Conservation (phyloP, 75 land plant species). For the Picea glauca region DNA sequence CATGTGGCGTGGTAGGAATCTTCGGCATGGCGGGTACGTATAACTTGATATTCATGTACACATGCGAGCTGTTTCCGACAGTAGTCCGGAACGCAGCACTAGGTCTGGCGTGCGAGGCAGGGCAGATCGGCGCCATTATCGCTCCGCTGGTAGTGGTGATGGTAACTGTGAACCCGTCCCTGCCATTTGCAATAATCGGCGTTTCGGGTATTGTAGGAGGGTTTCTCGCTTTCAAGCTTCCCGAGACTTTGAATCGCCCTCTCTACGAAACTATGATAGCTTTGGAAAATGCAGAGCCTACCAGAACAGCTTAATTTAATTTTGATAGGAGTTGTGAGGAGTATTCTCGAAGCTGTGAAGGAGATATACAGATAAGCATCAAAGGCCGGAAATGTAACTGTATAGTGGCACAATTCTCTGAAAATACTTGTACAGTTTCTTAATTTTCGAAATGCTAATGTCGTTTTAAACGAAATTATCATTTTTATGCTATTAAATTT, state of each 20-base stretch:
- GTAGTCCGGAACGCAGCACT: conserved; percentile 91
- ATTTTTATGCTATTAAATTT: too few species aligned
- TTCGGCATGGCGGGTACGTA: conserved; percentile 93
- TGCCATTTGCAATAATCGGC: conserved; percentile 70
- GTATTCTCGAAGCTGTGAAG: too few species aligned
- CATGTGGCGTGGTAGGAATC: conserved; percentile 74
- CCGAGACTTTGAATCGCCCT: conserved; percentile 73
- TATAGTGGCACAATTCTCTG: too few species aligned
- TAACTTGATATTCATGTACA: conserved; percentile 80
- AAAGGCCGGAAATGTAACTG: too few species aligned
- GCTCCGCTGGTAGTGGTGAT: conserved; percentile 81
- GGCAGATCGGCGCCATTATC: conserved; percentile 72
- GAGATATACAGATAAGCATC: too few species aligned
- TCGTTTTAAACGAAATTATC: too few species aligned
- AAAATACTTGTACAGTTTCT: too few species aligned
- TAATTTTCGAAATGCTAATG: too few species aligned
- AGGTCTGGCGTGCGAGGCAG: conserved; percentile 66
- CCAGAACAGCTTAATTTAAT: too few species aligned
- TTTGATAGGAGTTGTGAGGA: too few species aligned
- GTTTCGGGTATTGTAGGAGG: conserved; percentile 62
- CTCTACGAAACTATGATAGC: conserved; percentile 85
- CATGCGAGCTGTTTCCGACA: conserved; percentile 87
- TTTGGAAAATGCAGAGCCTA: conserved; percentile 40
- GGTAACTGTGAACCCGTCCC: conserved; percentile 17
- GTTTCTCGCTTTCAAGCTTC: conserved; percentile 44